A percentile compares a stretch with the other conserved stretches of the same genome.
Conservation (phyloP, 805 yeast genomes). For the Suhomyces tanzawaensis region DNA sequence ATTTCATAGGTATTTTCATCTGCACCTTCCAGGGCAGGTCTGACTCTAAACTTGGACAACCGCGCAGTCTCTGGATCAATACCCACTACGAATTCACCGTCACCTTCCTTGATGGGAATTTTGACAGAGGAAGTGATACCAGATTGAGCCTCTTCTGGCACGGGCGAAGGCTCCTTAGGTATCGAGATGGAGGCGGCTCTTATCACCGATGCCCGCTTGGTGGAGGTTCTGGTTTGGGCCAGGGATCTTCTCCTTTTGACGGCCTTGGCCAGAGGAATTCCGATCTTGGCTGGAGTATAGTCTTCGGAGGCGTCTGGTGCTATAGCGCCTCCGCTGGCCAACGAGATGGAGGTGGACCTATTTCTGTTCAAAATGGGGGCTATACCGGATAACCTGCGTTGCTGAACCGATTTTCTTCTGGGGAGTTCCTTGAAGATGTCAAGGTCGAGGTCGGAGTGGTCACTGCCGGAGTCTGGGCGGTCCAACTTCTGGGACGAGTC, state of each 20-base stretch:
- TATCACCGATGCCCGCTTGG: constrained; percentile 4
- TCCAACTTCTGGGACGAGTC: constrained; percentile 8
- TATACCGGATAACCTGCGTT: constrained; percentile 38
- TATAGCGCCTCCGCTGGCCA: constrained; percentile 12
- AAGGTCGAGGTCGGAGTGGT: constrained; percentile 19
- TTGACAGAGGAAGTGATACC: background rate
- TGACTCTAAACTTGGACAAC: constrained; percentile 26
- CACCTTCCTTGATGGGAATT: constrained; percentile 6
- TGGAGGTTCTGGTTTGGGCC: constrained; percentile 8
- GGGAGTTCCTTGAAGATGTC: constrained; percentile 33
- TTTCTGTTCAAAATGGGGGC: constrained; percentile 22
- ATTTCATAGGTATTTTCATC: constrained; percentile 9
- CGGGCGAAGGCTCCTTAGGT: constrained; percentile 14
- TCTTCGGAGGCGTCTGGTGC: constrained; percentile 12
- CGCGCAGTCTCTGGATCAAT: constrained; percentile 28
- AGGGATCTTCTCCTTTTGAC: constrained; percentile 31
- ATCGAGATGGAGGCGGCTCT: constrained; percentile 2
- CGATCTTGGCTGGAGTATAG: constrained; percentile 33
- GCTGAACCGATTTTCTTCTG: constrained; percentile 30
- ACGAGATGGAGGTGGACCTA: constrained; percentile 31
- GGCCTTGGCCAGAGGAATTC: constrained; percentile 35
- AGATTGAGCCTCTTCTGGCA: constrained; percentile 7
- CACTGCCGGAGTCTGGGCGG: background rate
- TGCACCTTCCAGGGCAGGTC: background rate
- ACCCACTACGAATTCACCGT: constrained; percentile 29